Base-by-base conservation (phyloP, 345 rosid species). In the Eucalyptus regnans region DNA sequence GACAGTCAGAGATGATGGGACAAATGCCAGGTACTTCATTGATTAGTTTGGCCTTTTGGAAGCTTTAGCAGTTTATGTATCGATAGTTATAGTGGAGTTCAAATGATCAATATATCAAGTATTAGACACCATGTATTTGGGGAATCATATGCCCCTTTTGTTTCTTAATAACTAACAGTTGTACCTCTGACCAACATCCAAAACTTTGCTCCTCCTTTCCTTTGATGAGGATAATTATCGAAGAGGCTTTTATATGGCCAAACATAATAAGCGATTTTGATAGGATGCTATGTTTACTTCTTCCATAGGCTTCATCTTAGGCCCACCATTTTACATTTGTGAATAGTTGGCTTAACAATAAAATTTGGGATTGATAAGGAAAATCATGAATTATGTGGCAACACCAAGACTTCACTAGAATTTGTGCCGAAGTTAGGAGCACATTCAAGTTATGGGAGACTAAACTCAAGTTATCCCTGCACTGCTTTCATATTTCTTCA, bases 51-150 rank as follows among this genome's bases (percentile, higher is more conserved):
- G 1, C 91, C 14, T 94, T 93, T 64, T 91, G 1, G 4, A 54
- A 54, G 1, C 5, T 8, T 54, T 1, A 3, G 5, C 60, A 54
- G 8, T 8, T 56, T 0, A 56, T 56, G 1, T 22, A 56, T 20
- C 0, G 1, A 56, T 22, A 8, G 11, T 9, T 56, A 22, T 0
- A 8, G 0, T 22, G 6, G 27, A 56, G 1, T 56, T 4, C 4
- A 6, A 22, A 56, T 56, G 25, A 56, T 56, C 0, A 0, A 56
- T 8, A 9, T 56, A 9, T 4, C 0, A 0, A 56, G 62, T 22
- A 22, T 54, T 54, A 7, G 62, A 29, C 60, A 22, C 27, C 62
- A 22, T 20, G 22, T 9, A 56, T 56, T 54, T 22, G 27, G 0
- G 60, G 27, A 22, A 56, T 56, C 3, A 4, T 0, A 22, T 56